Evolutionary conservation across 352 stramenopile species (phyloP), one percentile per base, ranked within the genome.

Genomic region (Phytopythium mirpurense): DNA sequence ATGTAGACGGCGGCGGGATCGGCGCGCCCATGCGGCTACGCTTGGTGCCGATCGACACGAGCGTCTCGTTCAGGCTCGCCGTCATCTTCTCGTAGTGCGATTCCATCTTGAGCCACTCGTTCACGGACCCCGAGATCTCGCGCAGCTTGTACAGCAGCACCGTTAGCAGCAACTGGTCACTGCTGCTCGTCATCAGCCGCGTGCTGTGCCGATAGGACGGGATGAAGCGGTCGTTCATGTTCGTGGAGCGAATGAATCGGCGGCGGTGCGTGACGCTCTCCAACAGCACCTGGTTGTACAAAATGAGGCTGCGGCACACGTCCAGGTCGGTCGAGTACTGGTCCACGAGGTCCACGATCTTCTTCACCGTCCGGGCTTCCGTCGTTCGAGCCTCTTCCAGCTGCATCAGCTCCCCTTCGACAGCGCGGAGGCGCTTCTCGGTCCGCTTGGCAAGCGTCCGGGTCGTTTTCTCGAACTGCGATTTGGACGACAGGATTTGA

Each of bases 91-190:
- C 64, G 37, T 83, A 91, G 59, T 91, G 80, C 1, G 32, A 51
- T 53, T 88, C 75, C 75, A 89, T 91, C 53, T 78, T 81, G 26
- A 70, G 63, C 80, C 80, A 91, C 48, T 91, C 78, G 34, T 89
- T 89, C 23, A 91, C 61, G 4, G 69, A 77, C 1, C 62, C 56
- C 9, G 75, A 73, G 12, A 88, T 72, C 19, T 72, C 70, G 15
- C 68, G 72, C 5, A 91, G 64, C 52, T 89, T 88, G 52, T 91
- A 75, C 15, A 87, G 51, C 51, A 91, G 57, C 21, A 91, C 74
- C 0, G 80, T 91, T n/a, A 83, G 51, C 27, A 91, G 59, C 3
- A 91, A 60, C 47, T 89, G 78, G 55, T 91, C 78, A 56, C 74
- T 84, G 53, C 78, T 89, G 2, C 56, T 69, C 26, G 72, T 72